Evolutionary conservation across 192 early-diverging fungal species (phyloP).

Genomic region (Rhizophagus sp.): DNA sequence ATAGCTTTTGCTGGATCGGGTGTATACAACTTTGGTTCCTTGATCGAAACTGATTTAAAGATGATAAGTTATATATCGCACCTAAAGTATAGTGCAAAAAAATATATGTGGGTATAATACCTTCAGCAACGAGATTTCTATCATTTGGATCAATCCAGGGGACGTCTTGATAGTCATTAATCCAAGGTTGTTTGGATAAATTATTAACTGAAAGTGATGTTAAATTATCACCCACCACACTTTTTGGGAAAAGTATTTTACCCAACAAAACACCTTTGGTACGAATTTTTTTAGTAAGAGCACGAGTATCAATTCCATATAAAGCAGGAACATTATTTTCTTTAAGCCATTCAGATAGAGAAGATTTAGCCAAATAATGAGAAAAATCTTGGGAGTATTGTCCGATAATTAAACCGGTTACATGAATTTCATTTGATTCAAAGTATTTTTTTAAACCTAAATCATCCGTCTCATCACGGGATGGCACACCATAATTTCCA

Average conservation of each 20-base stretch:
- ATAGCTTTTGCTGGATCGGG: slow-evolving; percentile 62
- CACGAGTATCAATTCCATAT: slow-evolving; percentile 95
- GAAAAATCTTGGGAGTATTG: slow-evolving; percentile 90
- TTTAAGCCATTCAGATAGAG: slow-evolving; percentile 88
- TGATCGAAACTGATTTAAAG: slow-evolving; percentile 72
- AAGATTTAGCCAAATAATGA: slow-evolving; percentile 87
- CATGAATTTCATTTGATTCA: slow-evolving; percentile 93
- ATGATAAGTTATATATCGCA: background rate
- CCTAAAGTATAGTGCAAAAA: background rate
- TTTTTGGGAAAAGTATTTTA: slow-evolving; percentile 86
- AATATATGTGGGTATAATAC: slow-evolving; percentile 4
- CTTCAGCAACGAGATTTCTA: slow-evolving; percentile 89
- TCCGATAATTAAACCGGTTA: slow-evolving; percentile 90
- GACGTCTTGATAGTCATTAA: slow-evolving; percentile 76
- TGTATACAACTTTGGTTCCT: slow-evolving; percentile 71
- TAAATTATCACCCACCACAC: slow-evolving; percentile 46
- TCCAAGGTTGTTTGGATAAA: slow-evolving; percentile 41
- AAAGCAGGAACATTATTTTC: slow-evolving; percentile 90
- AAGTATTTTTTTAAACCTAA: slow-evolving; percentile 85
- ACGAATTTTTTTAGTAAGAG: slow-evolving; percentile 96
- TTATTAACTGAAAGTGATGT: slow-evolving; percentile 24
- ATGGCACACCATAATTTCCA: slow-evolving; percentile 98
- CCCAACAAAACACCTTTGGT: slow-evolving; percentile 86
- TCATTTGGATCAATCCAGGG: slow-evolving; percentile 92
- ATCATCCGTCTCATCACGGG: slow-evolving; percentile 77